A percentile compares a stretch with the other conserved stretches of the same genome.
phyloP scores from a whole-genome alignment of 257 asterid species.

The Salvia miltiorrhiza region DNA sequence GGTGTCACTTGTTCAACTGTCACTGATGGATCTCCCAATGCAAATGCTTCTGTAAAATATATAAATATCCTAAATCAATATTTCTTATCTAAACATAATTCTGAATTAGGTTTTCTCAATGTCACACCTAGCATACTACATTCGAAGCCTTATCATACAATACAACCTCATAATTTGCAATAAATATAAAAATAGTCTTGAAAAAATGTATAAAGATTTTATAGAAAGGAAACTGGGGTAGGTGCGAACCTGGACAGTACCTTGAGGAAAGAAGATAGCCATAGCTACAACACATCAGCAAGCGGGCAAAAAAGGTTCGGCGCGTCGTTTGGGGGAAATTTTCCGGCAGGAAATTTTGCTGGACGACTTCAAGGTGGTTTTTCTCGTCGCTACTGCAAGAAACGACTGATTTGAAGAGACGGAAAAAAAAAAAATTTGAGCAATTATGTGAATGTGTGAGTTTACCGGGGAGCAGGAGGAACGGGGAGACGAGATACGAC shows the following conservation, averaged over 20 bases:
- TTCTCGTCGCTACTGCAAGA: conserved; percentile 35
- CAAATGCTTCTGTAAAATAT: conserved; percentile 71
- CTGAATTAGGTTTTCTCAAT: not conserved
- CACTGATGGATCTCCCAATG: conserved; percentile 84
- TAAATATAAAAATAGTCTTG: not conserved
- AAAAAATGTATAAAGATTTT: not conserved
- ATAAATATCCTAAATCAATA: not conserved
- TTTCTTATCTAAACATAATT: not conserved
- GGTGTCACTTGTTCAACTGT: conserved; percentile 91
- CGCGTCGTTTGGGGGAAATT: conserved; percentile 40
- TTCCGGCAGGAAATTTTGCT: conserved; percentile 30
- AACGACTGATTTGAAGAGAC: not conserved
- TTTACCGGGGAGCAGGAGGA: conserved; percentile 40
- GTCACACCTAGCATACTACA: not conserved
- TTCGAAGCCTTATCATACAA: not conserved
- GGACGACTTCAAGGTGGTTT: conserved; percentile 12
- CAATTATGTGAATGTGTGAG: not conserved
- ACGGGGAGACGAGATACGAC: conserved; percentile 37
- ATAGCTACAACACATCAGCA: conserved; percentile 44
- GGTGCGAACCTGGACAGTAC: conserved; percentile 74
- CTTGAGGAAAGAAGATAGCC: conserved; percentile 63
- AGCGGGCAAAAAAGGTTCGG: conserved; percentile 55
- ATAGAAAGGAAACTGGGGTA: conserved; percentile 15
- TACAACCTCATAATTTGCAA: too few species aligned
- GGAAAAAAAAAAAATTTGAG: not conserved